phyloP scores from a whole-genome alignment of 805 yeast species.

The Groenewaldozyma salmanticensis region DNA sequence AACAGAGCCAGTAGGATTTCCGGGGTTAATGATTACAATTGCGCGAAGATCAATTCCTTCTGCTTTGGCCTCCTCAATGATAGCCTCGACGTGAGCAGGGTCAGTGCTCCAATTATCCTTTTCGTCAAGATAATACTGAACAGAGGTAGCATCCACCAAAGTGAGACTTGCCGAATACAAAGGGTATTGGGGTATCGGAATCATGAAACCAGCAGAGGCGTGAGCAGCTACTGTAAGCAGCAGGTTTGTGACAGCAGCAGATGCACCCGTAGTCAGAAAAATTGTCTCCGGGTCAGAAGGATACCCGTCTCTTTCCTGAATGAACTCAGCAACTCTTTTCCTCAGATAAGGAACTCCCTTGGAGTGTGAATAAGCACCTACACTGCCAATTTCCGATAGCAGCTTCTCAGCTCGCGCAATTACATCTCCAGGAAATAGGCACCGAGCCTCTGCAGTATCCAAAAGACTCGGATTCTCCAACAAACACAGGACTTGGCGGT shows the following conservation, averaged over 20 bases:
- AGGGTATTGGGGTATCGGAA: constrained; percentile 98
- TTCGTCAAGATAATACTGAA: constrained; percentile 84
- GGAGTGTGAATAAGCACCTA: constrained; percentile 93
- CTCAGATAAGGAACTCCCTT: constrained; percentile 76
- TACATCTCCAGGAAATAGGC: constrained; percentile 54
- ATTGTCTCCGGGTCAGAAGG: constrained; percentile 60
- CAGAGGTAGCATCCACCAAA: constrained; percentile 67
- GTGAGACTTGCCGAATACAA: constrained; percentile 92
- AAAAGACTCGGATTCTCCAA: constrained; percentile 77
- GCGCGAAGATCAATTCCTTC: constrained; percentile 47
- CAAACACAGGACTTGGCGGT: constrained; percentile 79
- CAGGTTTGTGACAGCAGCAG: constrained; percentile 80
- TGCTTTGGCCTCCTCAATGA: constrained; percentile 20
- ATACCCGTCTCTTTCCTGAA: constrained; percentile 67
- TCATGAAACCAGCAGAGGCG: constrained; percentile 53
- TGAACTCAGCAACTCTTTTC: constrained; percentile 71
- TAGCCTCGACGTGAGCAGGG: constrained; percentile 33
- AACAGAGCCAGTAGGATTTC: constrained; percentile 95
- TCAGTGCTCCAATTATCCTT: constrained; percentile 75
- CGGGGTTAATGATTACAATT: constrained; percentile 92
- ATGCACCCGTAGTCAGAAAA: constrained; percentile 88
- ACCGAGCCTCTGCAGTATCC: constrained; percentile 22
- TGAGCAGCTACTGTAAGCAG: constrained; percentile 62
- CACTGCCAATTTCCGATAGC: constrained; percentile 58
- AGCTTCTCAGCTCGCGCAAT: constrained; percentile 57